Evolutionary conservation across 306 rosid species (phyloP), one percentile per base, ranked within the genome.

Genomic region (Citrullus mucosospermus): DNA sequence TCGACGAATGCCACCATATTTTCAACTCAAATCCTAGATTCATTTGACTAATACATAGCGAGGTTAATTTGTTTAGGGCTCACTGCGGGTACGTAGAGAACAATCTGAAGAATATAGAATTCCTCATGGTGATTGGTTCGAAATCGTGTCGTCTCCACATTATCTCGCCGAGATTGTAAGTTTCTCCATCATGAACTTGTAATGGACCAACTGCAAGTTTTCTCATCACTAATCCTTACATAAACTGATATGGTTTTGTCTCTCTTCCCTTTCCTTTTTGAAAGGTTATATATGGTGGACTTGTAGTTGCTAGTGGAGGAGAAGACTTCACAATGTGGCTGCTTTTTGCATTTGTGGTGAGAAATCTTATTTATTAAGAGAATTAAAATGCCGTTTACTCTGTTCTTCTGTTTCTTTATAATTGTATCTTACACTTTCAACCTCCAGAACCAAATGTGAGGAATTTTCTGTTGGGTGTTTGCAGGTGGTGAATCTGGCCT

Each of bases 61-160:
- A 44, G 79, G 28, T 18, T 57, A 9, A 18, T 77, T 43, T 32
- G 34, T 81, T 79, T 86, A 94, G 98, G 98, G 96, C 84, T 94
- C 90, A 9, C 82, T 92, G 20, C 86, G 97, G n/a, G 85, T 80
- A 67, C 63, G 28, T 51, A 78, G 84, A 28, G 88, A 83, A 80
- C 88, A 82, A 55, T 81, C n/a, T 16, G 89, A 87, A 13, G 92
- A 86, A 32, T 94, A 94, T 75, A 86, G 81, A 78, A 92, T 92
- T 80, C 97, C 98, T 81, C 80, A 17, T 7, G 98, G 96, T 44
- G 96, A 91, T 84, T 94, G 97, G 98, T 94, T 94, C 71, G 87
- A 88, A 80, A 20, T 83, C 1, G 98, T 94, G 50, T 94, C 97
- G 6, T 92, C 93, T 39, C 90, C 98, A 6, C 98, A 94, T 73